Base-by-base conservation (phyloP, 2,329 filamentous ascomycete genomes). In the Phoma sp. region DNA sequence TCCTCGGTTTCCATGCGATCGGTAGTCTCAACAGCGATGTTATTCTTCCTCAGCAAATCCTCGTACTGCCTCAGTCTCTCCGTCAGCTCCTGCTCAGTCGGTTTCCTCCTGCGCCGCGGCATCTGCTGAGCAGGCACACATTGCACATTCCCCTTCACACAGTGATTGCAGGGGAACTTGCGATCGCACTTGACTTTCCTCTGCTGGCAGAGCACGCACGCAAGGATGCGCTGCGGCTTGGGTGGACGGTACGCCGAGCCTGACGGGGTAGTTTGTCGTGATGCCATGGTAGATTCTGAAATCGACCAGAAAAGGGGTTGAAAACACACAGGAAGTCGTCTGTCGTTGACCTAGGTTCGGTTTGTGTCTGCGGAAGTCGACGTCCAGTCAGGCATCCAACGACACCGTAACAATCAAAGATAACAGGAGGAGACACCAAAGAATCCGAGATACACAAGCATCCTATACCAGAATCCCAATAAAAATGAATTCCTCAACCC, bases 21-120 rank as follows among this genome's bases (percentile, higher is more conserved):
- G 7, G 9, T 39, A 14, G 87, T 81, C 42, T 91, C 85, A 61
- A 92, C 90, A n/a, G 80, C 75, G 65, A 92, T 84, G 43, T 86
- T 83, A 64, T 91, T 81, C 70, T 88, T 81, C 47, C 81, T 80
- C 26, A 92, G 78, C 33, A 92, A 76, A 6, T 76, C 71, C 74
- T 92, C 90, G 64, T 92, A 92, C 42, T 83, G 83, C 47, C 82
- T 84, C 18, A 92, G 77, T n/a, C 87, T 84, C 6, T 89, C 85
- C 46, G 91, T 77, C 33, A 92, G 78, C 52, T 90, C 87, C 66
- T 84, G 84, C 74, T 92, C 89, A 18, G 87, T 84, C 38, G 90
- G 85, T 47, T 85, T 84, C 72, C 67, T 86, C 75, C 66, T 85
- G 78, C 69, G 86, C 78, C 68, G 85, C 77, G 65, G 84, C 77